phyloP scores from a whole-genome alignment of 768 basidiomycete species.

The Tulasnella sp. region DNA sequence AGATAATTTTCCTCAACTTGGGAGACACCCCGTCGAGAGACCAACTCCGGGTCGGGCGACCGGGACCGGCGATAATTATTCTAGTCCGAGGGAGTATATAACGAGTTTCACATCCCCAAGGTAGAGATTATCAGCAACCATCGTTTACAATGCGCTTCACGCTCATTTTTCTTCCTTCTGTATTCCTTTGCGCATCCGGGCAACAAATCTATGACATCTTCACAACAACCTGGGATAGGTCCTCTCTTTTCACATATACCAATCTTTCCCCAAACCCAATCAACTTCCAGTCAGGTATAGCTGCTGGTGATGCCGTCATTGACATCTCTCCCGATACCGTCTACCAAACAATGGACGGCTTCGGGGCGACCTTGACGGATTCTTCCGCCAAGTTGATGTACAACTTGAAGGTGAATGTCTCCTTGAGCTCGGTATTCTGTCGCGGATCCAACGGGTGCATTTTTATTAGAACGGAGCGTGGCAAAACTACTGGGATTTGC shows the following conservation, averaged over 20 bases:
- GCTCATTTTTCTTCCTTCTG: background rate
- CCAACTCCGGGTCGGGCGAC: background rate
- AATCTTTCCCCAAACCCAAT: slow-evolving; percentile 13
- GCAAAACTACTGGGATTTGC: slow-evolving; percentile 53
- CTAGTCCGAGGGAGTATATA: background rate
- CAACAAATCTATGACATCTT: slow-evolving; percentile 7
- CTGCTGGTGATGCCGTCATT: slow-evolving; percentile 21
- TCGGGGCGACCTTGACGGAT: slow-evolving; percentile 26
- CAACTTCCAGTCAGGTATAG: slow-evolving; percentile 16
- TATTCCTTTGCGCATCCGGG: background rate
- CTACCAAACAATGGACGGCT: slow-evolving; percentile 27
- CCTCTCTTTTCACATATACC: slow-evolving; percentile 17
- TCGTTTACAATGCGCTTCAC: background rate
- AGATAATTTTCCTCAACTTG: background rate
- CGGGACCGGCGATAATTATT: background rate
- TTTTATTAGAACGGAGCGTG: slow-evolving; percentile 46
- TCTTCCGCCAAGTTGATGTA: slow-evolving; percentile 12
- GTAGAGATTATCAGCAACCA: background rate
- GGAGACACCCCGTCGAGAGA: background rate
- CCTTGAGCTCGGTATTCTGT: no score
- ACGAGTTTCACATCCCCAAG: background rate
- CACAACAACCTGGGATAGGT: slow-evolving; percentile 22
- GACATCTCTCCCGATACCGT: slow-evolving; percentile 17
- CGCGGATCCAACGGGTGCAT: background rate
- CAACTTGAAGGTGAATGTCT: slow-evolving; percentile 2